phyloP scores from a whole-genome alignment of 2,329 filamentous ascomycete genomes.

The Colletotrichum somersetense region DNA sequence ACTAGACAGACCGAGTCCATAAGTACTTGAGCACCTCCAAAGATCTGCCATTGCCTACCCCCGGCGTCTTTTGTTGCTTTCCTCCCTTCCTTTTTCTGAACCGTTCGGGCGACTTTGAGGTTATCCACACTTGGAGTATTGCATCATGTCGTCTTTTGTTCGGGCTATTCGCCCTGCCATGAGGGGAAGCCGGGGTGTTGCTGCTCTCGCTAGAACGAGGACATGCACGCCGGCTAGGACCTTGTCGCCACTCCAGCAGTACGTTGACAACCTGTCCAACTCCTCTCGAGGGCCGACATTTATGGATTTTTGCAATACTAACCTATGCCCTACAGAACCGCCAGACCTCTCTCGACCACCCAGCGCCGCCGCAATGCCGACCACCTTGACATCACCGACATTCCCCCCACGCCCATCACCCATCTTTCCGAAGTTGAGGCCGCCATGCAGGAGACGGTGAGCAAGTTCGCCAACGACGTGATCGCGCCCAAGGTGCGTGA shows the following conservation, averaged over 20 bases:
- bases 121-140: conserved; percentile 19
- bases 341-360: conserved; percentile 72
- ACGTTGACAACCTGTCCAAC: conserved; percentile 36
- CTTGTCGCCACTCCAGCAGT: conserved; percentile 48
- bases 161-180: conserved; percentile 65
- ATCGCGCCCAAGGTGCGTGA: conserved; percentile 92
- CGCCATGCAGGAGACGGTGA: conserved; percentile 90
- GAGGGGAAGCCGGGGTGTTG: conserved; percentile 56
- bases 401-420: conserved; percentile 92
- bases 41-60: conserved; percentile 21
- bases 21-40: conserved; percentile 29
- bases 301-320: conserved; percentile 7
- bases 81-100: conserved; percentile 2
- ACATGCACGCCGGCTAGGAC: conserved; percentile 42
- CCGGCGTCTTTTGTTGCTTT: conserved; percentile 21
- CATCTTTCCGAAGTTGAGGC: conserved; percentile 91
- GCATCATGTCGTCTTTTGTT: conserved; percentile 62
- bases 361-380: conserved; percentile 63
- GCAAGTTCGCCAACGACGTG: conserved; percentile 89
- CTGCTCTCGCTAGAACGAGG: conserved; percentile 45
- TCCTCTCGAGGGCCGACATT: neutral
- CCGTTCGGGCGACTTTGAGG: neutral
- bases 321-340: conserved; percentile 44
- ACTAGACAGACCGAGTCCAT: conserved; percentile 27
- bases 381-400: conserved; percentile 74